A percentile compares a stretch with the other conserved stretches of the same genome.
phyloP scores from a whole-genome alignment of 2,329 filamentous ascomycete genomes.

The Pochonia chlamydosporia region DNA sequence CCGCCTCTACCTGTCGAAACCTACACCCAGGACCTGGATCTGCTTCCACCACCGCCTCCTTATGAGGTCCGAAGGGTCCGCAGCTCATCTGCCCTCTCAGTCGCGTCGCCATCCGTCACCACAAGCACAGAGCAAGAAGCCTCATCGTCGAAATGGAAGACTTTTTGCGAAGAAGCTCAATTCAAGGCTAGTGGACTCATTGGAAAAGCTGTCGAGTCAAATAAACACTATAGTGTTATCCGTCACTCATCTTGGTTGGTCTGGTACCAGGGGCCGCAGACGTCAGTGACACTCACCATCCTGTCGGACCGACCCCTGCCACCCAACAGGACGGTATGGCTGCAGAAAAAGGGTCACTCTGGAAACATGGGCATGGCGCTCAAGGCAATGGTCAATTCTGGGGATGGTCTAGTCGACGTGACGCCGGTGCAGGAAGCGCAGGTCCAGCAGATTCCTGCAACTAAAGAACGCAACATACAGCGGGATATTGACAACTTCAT shows the following conservation, averaged over 20 bases:
- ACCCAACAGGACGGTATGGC: conserved; percentile 53
- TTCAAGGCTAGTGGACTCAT: conserved; percentile 63
- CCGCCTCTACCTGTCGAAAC: background rate
- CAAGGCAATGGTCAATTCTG: conserved; percentile 56
- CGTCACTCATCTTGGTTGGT: conserved; percentile 60
- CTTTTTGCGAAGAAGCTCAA: conserved; percentile 50
- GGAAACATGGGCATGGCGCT: conserved; percentile 64
- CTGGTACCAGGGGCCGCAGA: conserved; percentile 60
- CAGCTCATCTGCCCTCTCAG: conserved; percentile 25
- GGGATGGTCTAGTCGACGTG: conserved; percentile 60
- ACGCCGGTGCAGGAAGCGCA: conserved; percentile 49
- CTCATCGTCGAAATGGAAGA: conserved; percentile 34
- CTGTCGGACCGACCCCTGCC: conserved; percentile 56
- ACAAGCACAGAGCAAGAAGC: conserved; percentile 5
- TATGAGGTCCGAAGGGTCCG: conserved; percentile 21
- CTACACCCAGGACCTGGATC: background rate
- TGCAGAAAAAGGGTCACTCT: conserved; percentile 63
- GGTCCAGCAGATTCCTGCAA: conserved; percentile 42
- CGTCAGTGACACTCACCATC: conserved; percentile 58
- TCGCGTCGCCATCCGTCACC: conserved; percentile 14
- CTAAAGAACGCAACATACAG: conserved; percentile 61
- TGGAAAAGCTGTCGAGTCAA: conserved; percentile 57
- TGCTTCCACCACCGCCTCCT: background rate
- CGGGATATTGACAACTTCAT: conserved; percentile 60
- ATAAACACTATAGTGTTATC: conserved; percentile 59